Evolutionary conservation across 2,329 filamentous ascomycete genomes (phyloP).

Genomic region (Gyromitra esculenta): DNA sequence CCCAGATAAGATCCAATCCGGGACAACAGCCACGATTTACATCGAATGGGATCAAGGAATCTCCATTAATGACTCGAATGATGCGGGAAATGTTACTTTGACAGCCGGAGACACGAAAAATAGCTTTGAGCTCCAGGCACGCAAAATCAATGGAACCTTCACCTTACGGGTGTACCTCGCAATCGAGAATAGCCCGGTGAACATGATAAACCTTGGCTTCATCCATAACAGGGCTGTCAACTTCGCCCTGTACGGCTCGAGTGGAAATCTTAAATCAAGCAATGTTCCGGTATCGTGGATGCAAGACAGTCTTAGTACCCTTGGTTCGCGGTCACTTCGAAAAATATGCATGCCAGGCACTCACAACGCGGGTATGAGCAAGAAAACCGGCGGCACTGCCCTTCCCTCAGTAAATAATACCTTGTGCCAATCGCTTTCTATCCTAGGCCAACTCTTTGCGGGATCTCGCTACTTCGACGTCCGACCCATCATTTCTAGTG

Average conservation of each 20-base stretch:
- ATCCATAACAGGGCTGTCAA: constrained; percentile 60
- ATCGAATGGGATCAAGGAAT: constrained; percentile 8
- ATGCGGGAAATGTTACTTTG: constrained; percentile 5
- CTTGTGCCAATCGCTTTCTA: constrained; percentile 62
- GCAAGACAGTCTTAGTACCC: constrained; percentile 60
- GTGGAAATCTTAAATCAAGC: constrained; percentile 60
- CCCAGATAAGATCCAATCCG: constrained; percentile 1
- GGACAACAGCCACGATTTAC: constrained; percentile 3
- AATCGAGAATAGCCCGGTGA: neutral
- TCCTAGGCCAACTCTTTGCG: neutral
- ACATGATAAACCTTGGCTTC: constrained; percentile 59
- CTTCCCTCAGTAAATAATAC: constrained; percentile 62
- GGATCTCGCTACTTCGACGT: constrained; percentile 54
- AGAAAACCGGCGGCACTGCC: constrained; percentile 61
- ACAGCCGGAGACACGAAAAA: neutral
- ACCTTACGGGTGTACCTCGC: neutral
- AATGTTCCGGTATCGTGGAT: constrained; percentile 61
- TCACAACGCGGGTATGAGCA: constrained; percentile 66
- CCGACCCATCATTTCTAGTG: constrained; percentile 61
- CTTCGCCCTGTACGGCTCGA: constrained; percentile 60
- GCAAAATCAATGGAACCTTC: neutral
- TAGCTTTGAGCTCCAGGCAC: constrained; percentile 21
- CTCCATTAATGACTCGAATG: neutral
- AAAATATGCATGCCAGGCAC: constrained; percentile 65
- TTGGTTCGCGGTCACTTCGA: constrained; percentile 62